Percentiles rank a stretch among this genome's conserved stretches.
These are phyloP conservation scores for Combretum micranthum DNA, from an alignment of 345 rosid genomes.

Conservation along the genomic window DNA sequence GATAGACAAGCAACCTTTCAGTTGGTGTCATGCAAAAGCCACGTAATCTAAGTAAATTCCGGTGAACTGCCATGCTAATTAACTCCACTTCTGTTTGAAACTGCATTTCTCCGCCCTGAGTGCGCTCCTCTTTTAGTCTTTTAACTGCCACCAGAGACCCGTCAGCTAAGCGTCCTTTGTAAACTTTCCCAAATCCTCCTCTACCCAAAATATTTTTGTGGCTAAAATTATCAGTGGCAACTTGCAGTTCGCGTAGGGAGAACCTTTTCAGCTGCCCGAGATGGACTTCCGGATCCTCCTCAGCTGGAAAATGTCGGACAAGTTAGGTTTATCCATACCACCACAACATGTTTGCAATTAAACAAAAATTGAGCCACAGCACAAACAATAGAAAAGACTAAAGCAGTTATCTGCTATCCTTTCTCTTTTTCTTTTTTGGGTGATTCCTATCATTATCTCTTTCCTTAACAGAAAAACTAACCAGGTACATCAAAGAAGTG, in stretches of 20 bases:
- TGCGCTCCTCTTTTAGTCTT: conserved; percentile 85
- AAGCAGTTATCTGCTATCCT: no score
- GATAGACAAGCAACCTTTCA: conserved; percentile 85
- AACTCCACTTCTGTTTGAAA: conserved; percentile 94
- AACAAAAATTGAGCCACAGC: no score
- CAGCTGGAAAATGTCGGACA: conserved; percentile 47
- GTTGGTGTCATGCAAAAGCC: conserved; percentile 98
- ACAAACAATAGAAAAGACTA: no score
- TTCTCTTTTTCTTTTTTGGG: no score
- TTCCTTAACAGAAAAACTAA: conserved; percentile 21
- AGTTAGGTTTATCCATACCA: no score
- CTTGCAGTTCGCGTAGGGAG: conserved; percentile 74
- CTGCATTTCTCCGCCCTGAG: conserved; percentile 78
- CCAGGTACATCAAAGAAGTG: conserved; percentile 97
- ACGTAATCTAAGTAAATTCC: conserved; percentile 73
- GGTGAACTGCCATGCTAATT: conserved; percentile 94
- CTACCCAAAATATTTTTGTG: conserved; percentile 62
- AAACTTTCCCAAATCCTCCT: conserved; percentile 91
- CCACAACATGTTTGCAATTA: no score
- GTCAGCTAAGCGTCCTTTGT: conserved; percentile 77
- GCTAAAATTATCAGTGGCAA: conserved; percentile 81
- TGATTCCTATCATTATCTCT: no score
- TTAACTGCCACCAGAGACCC: conserved; percentile 79
- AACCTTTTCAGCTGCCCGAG: conserved; percentile 88
- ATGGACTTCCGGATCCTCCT: conserved; percentile 93